Percentiles rank a stretch among this genome's conserved stretches.
Evolutionary conservation across 441 rosid species (phyloP).

Genomic region (Erodium chrysanthum): DNA sequence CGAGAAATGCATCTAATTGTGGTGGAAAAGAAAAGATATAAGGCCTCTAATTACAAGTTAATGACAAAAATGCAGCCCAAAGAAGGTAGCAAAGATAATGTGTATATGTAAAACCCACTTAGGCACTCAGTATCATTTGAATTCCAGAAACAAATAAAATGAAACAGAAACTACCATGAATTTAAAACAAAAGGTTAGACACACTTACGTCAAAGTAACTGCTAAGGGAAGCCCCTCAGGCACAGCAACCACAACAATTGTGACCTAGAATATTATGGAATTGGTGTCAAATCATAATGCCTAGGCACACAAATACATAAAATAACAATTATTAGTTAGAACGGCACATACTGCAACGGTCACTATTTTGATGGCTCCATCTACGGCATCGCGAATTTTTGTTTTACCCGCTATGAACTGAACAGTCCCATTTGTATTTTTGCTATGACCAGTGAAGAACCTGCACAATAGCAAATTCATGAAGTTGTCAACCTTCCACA

Average conservation of each 20-base stretch:
- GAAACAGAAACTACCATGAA: background rate
- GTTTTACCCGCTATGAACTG: constrained; percentile 60
- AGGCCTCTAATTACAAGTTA: background rate
- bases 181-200: background rate
- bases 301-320: background rate
- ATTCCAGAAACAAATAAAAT: background rate
- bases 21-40: background rate
- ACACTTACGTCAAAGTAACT: constrained; percentile 82
- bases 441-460: constrained; percentile 69
- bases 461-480: constrained; percentile 23
- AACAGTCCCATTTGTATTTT: constrained; percentile 28
- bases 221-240: constrained; percentile 99
- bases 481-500: background rate
- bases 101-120: background rate
- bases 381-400: constrained; percentile 42
- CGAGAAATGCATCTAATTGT: background rate
- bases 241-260: constrained; percentile 98
- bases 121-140: background rate
- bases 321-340: background rate
- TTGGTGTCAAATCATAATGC: background rate
- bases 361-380: constrained; percentile 64
- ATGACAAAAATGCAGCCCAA: background rate
- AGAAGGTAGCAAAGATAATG: background rate
- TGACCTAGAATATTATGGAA: constrained; percentile 46
- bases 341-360: constrained; percentile 64